These are phyloP conservation scores for Xerocomellus chrysenteron DNA, from an alignment of 768 basidiomycete genomes.

Conservation along the genomic window DNA sequence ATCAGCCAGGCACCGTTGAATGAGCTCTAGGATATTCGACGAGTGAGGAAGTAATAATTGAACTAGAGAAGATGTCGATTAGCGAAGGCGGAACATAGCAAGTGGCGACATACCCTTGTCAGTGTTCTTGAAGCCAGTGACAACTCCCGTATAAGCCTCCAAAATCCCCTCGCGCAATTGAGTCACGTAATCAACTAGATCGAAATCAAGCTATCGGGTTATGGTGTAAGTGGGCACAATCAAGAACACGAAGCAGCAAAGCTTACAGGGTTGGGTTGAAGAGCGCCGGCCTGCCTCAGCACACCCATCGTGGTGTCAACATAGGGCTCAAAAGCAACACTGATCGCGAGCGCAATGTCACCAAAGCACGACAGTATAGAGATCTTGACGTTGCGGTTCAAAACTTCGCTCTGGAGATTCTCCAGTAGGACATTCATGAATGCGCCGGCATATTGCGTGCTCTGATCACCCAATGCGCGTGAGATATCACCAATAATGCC, in stretches of 20 bases:
- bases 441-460: slow-evolving; percentile 75
- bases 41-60: slow-evolving; percentile 63
- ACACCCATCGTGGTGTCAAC: slow-evolving; percentile 89
- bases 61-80: slow-evolving; percentile 2
- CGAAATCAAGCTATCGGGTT: slow-evolving; percentile 66
- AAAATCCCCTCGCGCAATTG: slow-evolving; percentile 91
- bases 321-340: slow-evolving; percentile 82
- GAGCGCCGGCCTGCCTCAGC: slow-evolving; percentile 83
- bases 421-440: slow-evolving; percentile 94
- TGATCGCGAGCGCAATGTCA: slow-evolving; percentile 93
- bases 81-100: neutral
- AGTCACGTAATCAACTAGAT: slow-evolving; percentile 89
- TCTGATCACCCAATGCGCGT: slow-evolving; percentile 87
- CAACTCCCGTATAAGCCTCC: slow-evolving; percentile 95
- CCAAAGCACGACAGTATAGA: slow-evolving; percentile 95
- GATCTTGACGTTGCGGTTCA: slow-evolving; percentile 95
- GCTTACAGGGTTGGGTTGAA: slow-evolving; percentile 84
- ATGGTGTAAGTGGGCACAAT: slow-evolving; percentile 1
- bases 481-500: slow-evolving; percentile 96
- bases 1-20: slow-evolving; percentile 71
- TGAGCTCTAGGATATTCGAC: slow-evolving; percentile 72
- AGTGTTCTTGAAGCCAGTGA: slow-evolving; percentile 85
- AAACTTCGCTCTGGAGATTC: slow-evolving; percentile 84
- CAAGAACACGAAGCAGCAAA: neutral
- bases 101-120: slow-evolving; percentile 54